Evolutionary conservation across 176 grass and related monocot genomes (phyloP), one percentile per base, ranked within the genome.

Genomic region (Ampelocalamus luodianensis): DNA sequence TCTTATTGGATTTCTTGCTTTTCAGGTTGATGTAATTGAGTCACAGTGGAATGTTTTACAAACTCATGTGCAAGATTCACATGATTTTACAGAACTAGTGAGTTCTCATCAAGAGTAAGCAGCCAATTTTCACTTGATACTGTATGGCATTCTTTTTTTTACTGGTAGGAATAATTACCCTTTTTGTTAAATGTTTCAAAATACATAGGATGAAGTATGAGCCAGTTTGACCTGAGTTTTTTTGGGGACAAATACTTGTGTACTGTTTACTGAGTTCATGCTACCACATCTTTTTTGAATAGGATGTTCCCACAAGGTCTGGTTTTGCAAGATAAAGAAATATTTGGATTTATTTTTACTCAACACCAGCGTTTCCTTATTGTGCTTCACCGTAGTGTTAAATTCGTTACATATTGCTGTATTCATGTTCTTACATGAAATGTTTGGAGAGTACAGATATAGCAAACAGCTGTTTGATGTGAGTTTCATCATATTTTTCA

Each of bases 81-180:
- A 96, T 84, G 96, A 96, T 96, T 99, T 96, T 85, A 99, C 93
- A 53, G 93, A 99, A 83, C 85, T 99, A 88, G 96, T 99, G 84
- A 91, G 81, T 71, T 99, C 91, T 90, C 96, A 96, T 91, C 96
- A 96, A 88, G 93, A 96, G 96, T 96, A 98, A 86, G 96, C 54
- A 86, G 29, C 23, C 29, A 11, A 34, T 44, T 55, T 48, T 17
- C 24, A 54, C 56, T 46, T 22, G 46, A 39, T 78, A 45, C 24
- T 77, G 6, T 32, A 13, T 59, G 65, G 34, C n/a, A 17, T 65
- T 48, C 13, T 66, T 63, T 75, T 40, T 51, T 68, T 78, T 78
- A 4, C 24, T 61, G 34, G n/a, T 17, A 42, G 39, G 15, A 77
- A 85, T 83, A 58, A 15, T 14, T 15, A 24, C 14, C 13, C 14